Base-by-base conservation (phyloP, 83 land plant genomes). In the Isoetes engelmannii region DNA sequence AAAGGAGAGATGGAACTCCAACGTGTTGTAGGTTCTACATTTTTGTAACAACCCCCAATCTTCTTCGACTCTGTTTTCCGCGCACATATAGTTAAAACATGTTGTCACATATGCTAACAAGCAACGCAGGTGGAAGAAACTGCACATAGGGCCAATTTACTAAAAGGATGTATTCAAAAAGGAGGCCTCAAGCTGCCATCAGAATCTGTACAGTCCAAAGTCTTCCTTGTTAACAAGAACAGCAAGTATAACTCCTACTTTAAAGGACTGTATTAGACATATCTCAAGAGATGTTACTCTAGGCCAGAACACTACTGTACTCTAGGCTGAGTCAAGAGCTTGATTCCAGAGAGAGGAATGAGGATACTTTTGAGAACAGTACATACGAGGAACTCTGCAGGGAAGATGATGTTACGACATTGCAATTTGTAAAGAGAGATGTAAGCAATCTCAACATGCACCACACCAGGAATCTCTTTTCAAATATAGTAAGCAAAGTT, bases 91-190 rank as follows among this genome's bases (percentile, higher is more conserved):
- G 41, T 68, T 44, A 15, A 9, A 44, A 45, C 12, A 12, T 44
- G 50, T 12, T 42, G 53, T 70, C 17, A n/a, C 37, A 28, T 28
- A 28, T 28, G 37, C 37, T 28, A 28, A 28, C 37, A 28, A 28
- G 37, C 0, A 55, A 20, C n/a, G 63, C 67, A 75, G 78, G 65
- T 75, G 56, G 78, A 75, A 37, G 75, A 75, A 12, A 59, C 65
- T 43, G 53, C 62, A 45, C 48, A 62, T 45, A 74, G 68, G 21
- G 76, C 69, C 19, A 46, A 21, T 41, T 28, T 75, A 50, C 63
- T 75, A 45, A 68, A 75, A 54, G 75, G 75, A 5, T 75, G 69
- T 45, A 61, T 75, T 75, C 48, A 51, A 17, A 75, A 74, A 63
- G 42, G 74, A 51, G 78, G 78, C 45, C 68, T 51, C 10, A 51